Conservation (phyloP, 331 rosid species). For the Malus hybrid region DNA sequence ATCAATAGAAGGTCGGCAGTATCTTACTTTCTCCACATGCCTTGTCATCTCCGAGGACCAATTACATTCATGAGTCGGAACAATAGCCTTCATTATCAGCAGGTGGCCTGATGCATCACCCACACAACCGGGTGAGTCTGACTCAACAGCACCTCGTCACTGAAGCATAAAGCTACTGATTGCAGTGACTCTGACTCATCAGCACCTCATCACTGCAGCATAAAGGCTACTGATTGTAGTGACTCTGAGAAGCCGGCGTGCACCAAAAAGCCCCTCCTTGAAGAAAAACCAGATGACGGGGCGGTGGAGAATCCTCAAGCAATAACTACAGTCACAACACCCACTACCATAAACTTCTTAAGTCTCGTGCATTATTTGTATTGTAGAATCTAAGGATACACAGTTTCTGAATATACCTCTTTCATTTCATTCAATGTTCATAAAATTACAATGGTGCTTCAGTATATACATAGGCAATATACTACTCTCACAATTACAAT, state of each 20-base stretch:
- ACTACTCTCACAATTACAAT: no score
- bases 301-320: conserved; percentile 4
- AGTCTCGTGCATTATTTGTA: not conserved
- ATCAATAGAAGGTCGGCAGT: conserved; percentile 25
- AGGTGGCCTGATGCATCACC: not conserved
- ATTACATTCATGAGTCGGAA: conserved; percentile 13
- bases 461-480: no score
- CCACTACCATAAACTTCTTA: not conserved
- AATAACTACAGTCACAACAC: not conserved
- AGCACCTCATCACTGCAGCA: conserved; percentile 15
- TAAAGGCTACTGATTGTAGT: not conserved
- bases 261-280: conserved; percentile 13
- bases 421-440: no score
- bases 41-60: conserved; percentile 1
- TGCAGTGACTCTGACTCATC: conserved; percentile 17
- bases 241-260: conserved; percentile 9
- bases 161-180: no score
- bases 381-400: not conserved
- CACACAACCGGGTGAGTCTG: not conserved
- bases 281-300: conserved; percentile 8
- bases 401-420: no score
- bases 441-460: no score
- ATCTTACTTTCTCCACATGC: conserved; percentile 23
- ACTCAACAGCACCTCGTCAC: no score
- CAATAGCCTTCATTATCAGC: conserved; percentile 7